Conservation (phyloP, 2,329 filamentous ascomycete genomes). For the Domatiomyces globalis region DNA sequence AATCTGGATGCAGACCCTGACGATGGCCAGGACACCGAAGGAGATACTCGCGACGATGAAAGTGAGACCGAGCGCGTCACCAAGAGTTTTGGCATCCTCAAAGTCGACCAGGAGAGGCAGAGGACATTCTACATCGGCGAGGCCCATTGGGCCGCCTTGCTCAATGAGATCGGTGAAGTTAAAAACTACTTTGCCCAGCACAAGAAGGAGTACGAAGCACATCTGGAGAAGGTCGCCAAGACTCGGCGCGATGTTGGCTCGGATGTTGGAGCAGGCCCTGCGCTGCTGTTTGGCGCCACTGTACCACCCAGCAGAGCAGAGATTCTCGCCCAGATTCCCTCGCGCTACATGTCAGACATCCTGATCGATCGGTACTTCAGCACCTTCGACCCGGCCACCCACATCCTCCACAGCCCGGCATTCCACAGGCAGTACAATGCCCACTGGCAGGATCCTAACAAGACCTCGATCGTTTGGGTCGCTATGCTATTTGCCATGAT, state of each 20-base stretch:
- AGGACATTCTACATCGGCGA: conserved; percentile 72
- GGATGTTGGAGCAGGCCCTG: conserved; percentile 49
- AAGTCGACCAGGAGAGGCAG: conserved; percentile 59
- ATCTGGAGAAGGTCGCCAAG: conserved; percentile 60
- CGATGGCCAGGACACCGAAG: conserved; percentile 27
- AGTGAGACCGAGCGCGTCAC: conserved; percentile 58
- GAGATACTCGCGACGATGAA: conserved; percentile 43
- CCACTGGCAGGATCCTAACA: conserved; percentile 46
- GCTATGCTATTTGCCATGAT: conserved; percentile 51
- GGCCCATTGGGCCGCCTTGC: conserved; percentile 67
- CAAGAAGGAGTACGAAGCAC: conserved; percentile 77
- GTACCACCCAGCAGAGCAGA: conserved; percentile 59
- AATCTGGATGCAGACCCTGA: conserved; percentile 23
- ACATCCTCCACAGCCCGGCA: conserved; percentile 67
- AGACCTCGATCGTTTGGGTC: conserved; percentile 47
- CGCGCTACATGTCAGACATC: conserved; percentile 68
- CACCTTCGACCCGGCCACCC: conserved; percentile 53
- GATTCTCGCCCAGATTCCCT: conserved; percentile 63
- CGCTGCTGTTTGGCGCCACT: conserved; percentile 62
- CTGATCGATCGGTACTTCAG: conserved; percentile 85
- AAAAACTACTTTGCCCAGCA: conserved; percentile 77
- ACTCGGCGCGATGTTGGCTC: conserved; percentile 45
- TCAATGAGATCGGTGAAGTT: conserved; percentile 79
- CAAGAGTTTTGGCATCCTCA: conserved; percentile 65
- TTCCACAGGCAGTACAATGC: conserved; percentile 60